Evolutionary conservation across 306 rosid genomes (phyloP).

Genomic region (Carpinus viminea): DNA sequence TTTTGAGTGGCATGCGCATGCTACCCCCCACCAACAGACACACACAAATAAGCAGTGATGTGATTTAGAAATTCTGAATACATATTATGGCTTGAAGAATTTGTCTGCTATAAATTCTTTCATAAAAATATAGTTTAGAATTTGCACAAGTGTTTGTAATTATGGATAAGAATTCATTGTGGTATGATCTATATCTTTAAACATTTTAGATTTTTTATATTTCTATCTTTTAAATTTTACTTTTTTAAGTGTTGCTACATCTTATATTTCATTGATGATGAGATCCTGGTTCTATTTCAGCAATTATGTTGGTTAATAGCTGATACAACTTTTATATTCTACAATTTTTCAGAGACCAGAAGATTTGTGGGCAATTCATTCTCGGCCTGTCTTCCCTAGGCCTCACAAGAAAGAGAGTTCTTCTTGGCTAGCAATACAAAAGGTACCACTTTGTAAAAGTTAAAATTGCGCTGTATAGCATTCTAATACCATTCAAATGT

Average conservation of each 20-base stretch:
- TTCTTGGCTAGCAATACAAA: constrained; percentile 85
- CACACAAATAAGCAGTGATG: background rate
- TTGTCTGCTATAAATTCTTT: background rate
- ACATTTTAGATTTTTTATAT: background rate
- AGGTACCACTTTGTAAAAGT: constrained; percentile 50
- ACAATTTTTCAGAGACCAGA: constrained; percentile 68
- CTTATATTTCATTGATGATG: constrained; percentile 21
- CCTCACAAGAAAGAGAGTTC: constrained; percentile 80
- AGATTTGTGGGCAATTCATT: constrained; percentile 91
- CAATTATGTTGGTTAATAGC: constrained; percentile 13
- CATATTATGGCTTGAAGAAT: background rate
- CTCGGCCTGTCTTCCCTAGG: constrained; percentile 71
- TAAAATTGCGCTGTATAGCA: constrained; percentile 19
- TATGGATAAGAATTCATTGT: background rate
- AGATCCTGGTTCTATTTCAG: background rate
- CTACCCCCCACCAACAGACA: background rate
- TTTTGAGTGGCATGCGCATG: background rate
- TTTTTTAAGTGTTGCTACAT: background rate
- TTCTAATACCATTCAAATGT: constrained; percentile 1
- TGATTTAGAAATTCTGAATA: background rate
- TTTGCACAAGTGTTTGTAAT: background rate
- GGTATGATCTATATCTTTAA: background rate
- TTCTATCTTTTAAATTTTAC: background rate
- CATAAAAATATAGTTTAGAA: background rate
- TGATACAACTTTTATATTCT: constrained; percentile 27